These are phyloP conservation scores for Venturia pyrina DNA, from an alignment of 2,329 filamentous ascomycete species.

Conservation along the genomic window DNA sequence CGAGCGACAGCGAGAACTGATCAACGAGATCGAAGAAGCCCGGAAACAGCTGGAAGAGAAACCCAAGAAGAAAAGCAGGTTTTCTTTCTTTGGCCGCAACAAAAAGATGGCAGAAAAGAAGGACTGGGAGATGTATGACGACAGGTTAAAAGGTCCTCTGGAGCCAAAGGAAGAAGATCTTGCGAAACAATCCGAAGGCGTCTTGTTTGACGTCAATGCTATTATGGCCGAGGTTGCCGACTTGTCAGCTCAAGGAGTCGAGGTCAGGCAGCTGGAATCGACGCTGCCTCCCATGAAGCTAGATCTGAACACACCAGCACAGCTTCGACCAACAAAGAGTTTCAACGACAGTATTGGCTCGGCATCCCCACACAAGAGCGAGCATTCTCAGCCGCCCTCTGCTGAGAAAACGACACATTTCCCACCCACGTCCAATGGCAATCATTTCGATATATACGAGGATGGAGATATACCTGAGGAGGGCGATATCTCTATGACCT, in stretches of 20 bases:
- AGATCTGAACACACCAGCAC: constrained; percentile 2
- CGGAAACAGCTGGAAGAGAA: constrained; percentile 76
- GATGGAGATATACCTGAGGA: constrained; percentile 30
- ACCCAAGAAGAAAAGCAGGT: constrained; percentile 54
- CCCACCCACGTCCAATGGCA: constrained; percentile 5
- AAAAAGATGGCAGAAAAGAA: constrained; percentile 70
- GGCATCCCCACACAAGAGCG: constrained; percentile 16
- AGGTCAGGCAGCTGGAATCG: constrained; percentile 53
- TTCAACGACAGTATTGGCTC: constrained; percentile 27
- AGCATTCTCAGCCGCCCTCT: constrained; percentile 16
- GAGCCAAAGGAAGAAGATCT: constrained; percentile 27
- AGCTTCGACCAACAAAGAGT: constrained; percentile 28
- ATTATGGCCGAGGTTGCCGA: constrained; percentile 63
- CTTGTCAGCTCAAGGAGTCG: constrained; percentile 59
- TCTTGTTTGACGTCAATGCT: constrained; percentile 92
- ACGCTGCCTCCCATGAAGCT: constrained; percentile 31
- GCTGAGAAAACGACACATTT: constrained; percentile 8
- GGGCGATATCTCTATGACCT: constrained; percentile 31
- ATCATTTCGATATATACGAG: constrained; percentile 12
- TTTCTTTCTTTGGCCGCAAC: constrained; percentile 68
- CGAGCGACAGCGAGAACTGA: constrained; percentile 79
- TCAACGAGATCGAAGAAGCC: constrained; percentile 93
- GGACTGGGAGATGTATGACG: constrained; percentile 91
- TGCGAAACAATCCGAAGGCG: constrained; percentile 32
- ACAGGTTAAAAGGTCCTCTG: constrained; percentile 39